Conservation (phyloP, 2,329 filamentous ascomycete species). For the Rachicladosporium sp. region DNA sequence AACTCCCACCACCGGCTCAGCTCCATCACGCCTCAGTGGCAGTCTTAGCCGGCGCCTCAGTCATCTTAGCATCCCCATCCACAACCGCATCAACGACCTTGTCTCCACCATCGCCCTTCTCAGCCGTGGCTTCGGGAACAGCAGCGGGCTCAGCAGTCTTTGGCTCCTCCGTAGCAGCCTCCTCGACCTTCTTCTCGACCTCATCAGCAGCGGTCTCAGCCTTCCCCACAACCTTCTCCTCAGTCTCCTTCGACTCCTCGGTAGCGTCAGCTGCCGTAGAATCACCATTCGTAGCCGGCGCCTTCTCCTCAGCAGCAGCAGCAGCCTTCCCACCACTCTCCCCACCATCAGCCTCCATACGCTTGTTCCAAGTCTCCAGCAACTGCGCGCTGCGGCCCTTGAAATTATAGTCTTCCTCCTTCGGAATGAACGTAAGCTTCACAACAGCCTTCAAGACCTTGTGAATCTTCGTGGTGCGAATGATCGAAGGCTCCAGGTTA, state of each 20-base stretch:
- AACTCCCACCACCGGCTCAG: not conserved
- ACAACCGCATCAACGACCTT: constrained; percentile 8
- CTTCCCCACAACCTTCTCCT: constrained; percentile 21
- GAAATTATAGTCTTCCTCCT: constrained; percentile 81
- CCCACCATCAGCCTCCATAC: constrained; percentile 37
- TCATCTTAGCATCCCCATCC: constrained; percentile 12
- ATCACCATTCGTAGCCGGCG: constrained; percentile 16
- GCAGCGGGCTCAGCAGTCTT: constrained; percentile 1
- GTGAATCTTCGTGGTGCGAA: constrained; percentile 90
- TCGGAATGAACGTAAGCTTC: constrained; percentile 73
- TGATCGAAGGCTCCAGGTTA: constrained; percentile 79
- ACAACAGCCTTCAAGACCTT: constrained; percentile 93
- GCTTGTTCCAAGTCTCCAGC: constrained; percentile 79
- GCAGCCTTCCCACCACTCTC: constrained; percentile 11
- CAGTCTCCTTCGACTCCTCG: constrained; percentile 22
- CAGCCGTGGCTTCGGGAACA: not conserved
- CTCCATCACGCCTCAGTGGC: not conserved
- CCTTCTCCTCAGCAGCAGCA: constrained; percentile 19
- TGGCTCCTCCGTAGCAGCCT: constrained; percentile 2
- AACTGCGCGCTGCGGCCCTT: constrained; percentile 69
- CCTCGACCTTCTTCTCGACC: constrained; percentile 13
- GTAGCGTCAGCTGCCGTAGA: constrained; percentile 5
- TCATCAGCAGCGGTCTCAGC: constrained; percentile 8
- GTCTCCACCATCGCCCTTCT: constrained; percentile 4
- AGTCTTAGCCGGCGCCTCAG: constrained; percentile 8